Evolutionary conservation across 164 flowering plant genomes (phyloP).

Genomic region (Buxus sempervirens): DNA sequence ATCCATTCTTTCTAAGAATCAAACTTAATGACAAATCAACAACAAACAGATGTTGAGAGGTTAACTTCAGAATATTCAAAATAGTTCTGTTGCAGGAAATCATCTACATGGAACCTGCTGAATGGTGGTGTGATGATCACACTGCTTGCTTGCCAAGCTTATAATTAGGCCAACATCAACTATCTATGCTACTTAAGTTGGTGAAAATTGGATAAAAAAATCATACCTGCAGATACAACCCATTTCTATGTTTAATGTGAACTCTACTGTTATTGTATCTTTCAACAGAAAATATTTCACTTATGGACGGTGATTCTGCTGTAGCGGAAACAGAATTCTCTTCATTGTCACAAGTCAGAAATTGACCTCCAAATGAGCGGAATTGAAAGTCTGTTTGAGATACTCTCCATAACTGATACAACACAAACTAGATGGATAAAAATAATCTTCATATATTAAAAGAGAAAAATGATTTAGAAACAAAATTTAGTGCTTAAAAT

Average conservation of each 20-base stretch:
- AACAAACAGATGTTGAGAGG: neutral
- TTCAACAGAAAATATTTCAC: slow-evolving; percentile 66
- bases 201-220: slow-evolving; percentile 5
- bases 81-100: neutral
- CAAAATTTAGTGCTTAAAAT: neutral
- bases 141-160: neutral
- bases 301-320: slow-evolving; percentile 42
- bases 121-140: neutral
- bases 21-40: no score
- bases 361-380: slow-evolving; percentile 60
- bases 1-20: neutral
- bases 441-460: slow-evolving; percentile 9
- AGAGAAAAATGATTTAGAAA: neutral
- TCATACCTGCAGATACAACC: slow-evolving; percentile 72
- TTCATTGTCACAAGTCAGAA: slow-evolving; percentile 58
- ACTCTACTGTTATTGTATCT: slow-evolving; percentile 42
- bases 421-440: slow-evolving; percentile 15
- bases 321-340: slow-evolving; percentile 48
- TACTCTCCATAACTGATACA: slow-evolving; percentile 79
- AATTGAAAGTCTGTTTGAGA: slow-evolving; percentile 64
- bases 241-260: slow-evolving; percentile 58
- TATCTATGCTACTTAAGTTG: neutral
- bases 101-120: neutral
- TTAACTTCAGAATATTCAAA: neutral
- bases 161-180: neutral